Base-by-base conservation (phyloP, 2,329 filamentous ascomycete species). In the Trichoderma asperellum region DNA sequence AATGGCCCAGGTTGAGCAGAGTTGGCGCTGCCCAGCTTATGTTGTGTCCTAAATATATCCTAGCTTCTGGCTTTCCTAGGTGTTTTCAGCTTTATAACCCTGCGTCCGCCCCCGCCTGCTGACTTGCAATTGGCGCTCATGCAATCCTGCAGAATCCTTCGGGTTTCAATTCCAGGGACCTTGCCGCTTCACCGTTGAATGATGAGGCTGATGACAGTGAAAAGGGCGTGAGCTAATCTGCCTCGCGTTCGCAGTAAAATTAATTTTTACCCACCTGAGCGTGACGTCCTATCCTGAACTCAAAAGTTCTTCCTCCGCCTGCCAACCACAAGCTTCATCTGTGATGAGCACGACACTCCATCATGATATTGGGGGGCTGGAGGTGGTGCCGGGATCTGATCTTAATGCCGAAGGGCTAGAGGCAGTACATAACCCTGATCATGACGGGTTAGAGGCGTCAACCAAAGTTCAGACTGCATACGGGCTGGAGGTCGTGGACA, bases 81-180 rank as follows among this genome's bases (percentile, higher is more conserved):
- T 8, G 40, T 43, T 43, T 43, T 16, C 18, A 43, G 16, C 40
- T 10, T 43, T 43, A n/a, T n/a, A 43, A 43, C 40, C 40, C 40
- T 43, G 40, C 40, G 18, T 3, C 12, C 27, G 21, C 29, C 21
- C 21, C 27, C 0, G 47, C 27, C 27, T 27, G 21, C 59, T 24
- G 40, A 29, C 59, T 49, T 29, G 29, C 29, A 29, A 35, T 62
- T 62, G 40, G 59, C 18, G 10, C 29, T 52, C 18, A 27, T 12
- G 59, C n/a, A 62, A 62, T 52, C 59, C 59, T 49, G 16, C 59
- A 49, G 59, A 10, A 62, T 62, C 59, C 40, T 62, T 62, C 59
- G 21, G 2, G 43, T 52, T 29, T 49, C 21, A 52, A n/a, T 29
- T n/a, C 59, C 59, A 62, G 59, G 59, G 40, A 35, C 16, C 29